Evolutionary conservation across 169 alveolate genomes (phyloP), one percentile per base, ranked within the genome.

Genomic region (Cryptosporidium baileyi): DNA sequence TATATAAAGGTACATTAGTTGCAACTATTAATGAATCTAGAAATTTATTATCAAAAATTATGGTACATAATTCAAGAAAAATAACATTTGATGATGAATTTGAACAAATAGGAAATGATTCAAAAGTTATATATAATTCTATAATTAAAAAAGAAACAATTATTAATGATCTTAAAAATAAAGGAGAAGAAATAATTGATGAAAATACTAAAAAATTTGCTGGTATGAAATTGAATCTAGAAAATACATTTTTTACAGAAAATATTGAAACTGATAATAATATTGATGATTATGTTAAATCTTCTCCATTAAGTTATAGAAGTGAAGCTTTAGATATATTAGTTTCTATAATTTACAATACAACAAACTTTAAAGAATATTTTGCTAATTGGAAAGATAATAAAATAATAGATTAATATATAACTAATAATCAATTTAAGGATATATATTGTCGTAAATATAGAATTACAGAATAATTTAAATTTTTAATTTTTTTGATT

Each of bases 371-470:
- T 17, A 74, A 61, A 38, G 85, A 74, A 11, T 74, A 74, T 4
- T 74, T 74, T 52, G 30, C 60, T 6, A 74, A 74, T 54, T 74
- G 85, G 85, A 74, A 74, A 26, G 74, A 74, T 11, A 54, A 30
- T 6, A 32, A 28, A 9, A 74, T 38, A 34, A 7, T 17, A 1
- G 24, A 17, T 57, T 0, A 57, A 6, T 5, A 57, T 13, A 13
- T 11, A 43, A 43, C 11, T 11, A 43, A 43, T 11, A 43, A 43
- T 43, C 17, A 43, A 43, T 43, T 13, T 11, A 43, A 43, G 13
- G 51, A 43, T 11, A 43, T 11, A 43, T 11, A 43, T 43, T n/a
- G n/a, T n/a, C n/a, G n/a, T n/a, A n/a, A n/a, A n/a, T n/a, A n/a
- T n/a, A n/a, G n/a, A n/a, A n/a, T n/a, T n/a, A n/a, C n/a, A n/a